phyloP scores from a whole-genome alignment of 345 rosid genomes.

The Boechera stricta region DNA sequence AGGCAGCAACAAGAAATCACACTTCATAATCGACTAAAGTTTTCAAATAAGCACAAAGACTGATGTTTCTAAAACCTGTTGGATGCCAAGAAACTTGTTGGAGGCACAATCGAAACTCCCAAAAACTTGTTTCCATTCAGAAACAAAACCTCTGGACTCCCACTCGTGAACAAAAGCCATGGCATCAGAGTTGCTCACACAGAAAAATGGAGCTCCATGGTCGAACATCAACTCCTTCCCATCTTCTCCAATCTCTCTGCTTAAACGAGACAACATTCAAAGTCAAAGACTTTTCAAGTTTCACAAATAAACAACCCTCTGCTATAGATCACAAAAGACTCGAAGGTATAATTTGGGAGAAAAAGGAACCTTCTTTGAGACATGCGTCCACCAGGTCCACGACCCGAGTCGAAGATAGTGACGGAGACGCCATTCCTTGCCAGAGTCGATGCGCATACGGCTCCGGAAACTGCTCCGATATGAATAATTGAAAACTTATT shows the following conservation, averaged over 20 bases:
- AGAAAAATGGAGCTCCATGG: conserved; percentile 87
- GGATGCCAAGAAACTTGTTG: conserved; percentile 53
- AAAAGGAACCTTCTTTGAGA: conserved; percentile 76
- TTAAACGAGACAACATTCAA: background rate
- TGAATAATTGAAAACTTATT: background rate
- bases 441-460: conserved; percentile 82
- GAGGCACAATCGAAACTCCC: conserved; percentile 63
- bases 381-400: conserved; percentile 92
- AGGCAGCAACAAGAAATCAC: background rate
- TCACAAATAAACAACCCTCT: background rate
- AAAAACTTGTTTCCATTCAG: conserved; percentile 73
- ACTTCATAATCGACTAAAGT: conserved; percentile 1
- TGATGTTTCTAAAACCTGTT: conserved; percentile 55
- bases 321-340: conserved; percentile 8
- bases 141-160: conserved; percentile 72
- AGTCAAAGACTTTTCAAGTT: background rate
- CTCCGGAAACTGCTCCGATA: conserved; percentile 66
- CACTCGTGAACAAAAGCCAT: conserved; percentile 66
- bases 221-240: conserved; percentile 77
- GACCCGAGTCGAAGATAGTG: conserved; percentile 76
- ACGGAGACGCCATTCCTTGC: conserved; percentile 76
- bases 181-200: conserved; percentile 54
- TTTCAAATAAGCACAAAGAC: background rate
- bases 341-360: background rate
- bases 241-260: conserved; percentile 68